These are phyloP conservation scores for Cucumis hystrix DNA, from an alignment of 306 rosid species.

Conservation along the genomic window DNA sequence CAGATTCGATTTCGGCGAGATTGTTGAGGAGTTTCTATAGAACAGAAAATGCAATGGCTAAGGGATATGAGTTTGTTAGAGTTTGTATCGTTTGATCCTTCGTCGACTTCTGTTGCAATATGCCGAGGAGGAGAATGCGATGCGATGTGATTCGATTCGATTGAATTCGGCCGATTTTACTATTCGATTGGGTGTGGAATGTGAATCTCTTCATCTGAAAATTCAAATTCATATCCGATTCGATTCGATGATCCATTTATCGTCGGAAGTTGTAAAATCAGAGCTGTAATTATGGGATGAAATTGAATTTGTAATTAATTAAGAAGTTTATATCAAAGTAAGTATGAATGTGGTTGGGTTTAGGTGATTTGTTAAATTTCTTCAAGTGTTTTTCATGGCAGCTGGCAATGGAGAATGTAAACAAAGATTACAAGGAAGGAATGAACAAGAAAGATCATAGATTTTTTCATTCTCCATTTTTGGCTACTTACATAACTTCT, in stretches of 20 bases:
- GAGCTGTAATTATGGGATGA: background rate
- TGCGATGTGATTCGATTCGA: background rate
- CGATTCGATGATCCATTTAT: background rate
- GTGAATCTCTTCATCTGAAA: background rate
- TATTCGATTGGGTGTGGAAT: background rate
- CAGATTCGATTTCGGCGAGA: conserved; percentile 54
- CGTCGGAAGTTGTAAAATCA: background rate
- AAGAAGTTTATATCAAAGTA: too few relatives aligned
- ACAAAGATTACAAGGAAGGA: background rate
- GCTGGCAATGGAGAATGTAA: background rate
- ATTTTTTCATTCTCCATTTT: background rate
- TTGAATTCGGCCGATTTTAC: background rate
- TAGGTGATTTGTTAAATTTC: background rate
- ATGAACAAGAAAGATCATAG: background rate
- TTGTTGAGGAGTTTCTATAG: conserved; percentile 53
- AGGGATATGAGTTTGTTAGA: background rate
- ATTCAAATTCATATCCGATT: background rate
- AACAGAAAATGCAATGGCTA: background rate
- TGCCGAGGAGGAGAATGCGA: background rate
- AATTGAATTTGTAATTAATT: background rate
- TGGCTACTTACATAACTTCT: background rate
- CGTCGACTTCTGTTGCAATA: background rate
- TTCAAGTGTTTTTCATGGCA: background rate
- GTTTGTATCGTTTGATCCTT: background rate
- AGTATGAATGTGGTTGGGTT: background rate